Evolutionary conservation across 305 asterid genomes (phyloP).

Genomic region (Fraxinus latifolia): DNA sequence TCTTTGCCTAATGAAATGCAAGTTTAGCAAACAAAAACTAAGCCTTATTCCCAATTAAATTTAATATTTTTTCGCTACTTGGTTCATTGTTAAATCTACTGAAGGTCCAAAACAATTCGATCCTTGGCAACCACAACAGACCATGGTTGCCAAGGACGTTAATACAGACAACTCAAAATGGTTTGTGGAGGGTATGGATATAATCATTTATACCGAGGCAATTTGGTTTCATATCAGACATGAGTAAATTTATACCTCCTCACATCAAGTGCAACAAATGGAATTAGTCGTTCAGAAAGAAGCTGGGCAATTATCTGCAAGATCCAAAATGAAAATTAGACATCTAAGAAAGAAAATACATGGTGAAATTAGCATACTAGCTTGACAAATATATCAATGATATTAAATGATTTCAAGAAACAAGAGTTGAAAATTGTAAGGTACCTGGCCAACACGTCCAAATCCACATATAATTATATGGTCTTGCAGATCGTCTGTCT

Average conservation of each 20-base stretch:
- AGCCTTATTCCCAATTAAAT: not conserved
- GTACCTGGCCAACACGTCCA: conserved; percentile 99
- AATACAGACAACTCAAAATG: not conserved
- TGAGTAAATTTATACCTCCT: conserved; percentile 60
- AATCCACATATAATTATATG: conserved; percentile 96
- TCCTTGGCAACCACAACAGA: not conserved
- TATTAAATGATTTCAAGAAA: conserved; percentile 19
- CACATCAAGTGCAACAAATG: conserved; percentile 99
- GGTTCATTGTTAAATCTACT: not conserved
- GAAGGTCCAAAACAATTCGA: not conserved
- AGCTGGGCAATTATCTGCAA: conserved; percentile 96
- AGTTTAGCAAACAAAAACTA: not conserved
- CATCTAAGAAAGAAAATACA: not conserved
- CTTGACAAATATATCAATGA: conserved; percentile 16
- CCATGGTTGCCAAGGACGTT: not conserved
- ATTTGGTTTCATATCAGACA: not conserved
- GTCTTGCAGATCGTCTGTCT: conserved; percentile 99
- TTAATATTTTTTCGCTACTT: not conserved
- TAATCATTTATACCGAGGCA: not conserved
- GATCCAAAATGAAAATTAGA: conserved; percentile 26
- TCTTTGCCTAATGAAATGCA: not conserved
- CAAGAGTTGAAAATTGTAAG: conserved; percentile 19
- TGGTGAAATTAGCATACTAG: conserved; percentile 14
- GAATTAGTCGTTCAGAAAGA: conserved; percentile 95
- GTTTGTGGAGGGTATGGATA: not conserved